Evolutionary conservation across 495 filamentous ascomycete species (phyloP).

Genomic region (Lophiostoma macrostomum): DNA sequence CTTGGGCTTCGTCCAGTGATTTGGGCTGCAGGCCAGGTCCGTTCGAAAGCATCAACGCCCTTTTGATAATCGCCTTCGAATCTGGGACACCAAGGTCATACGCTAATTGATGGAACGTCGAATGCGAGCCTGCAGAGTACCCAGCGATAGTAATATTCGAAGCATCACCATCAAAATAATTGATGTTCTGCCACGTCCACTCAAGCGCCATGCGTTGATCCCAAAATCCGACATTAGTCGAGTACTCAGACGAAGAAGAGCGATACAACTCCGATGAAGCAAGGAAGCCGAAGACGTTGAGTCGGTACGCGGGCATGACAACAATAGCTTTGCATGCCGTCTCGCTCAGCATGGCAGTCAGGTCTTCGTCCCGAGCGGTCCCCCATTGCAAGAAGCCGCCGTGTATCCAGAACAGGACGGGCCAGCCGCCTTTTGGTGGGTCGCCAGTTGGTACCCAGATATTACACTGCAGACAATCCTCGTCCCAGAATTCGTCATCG

Average conservation of each 20-base stretch:
- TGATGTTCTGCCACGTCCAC: slow-evolving; percentile 43
- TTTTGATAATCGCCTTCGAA: slow-evolving; percentile 44
- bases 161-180: slow-evolving; percentile 40
- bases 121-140: slow-evolving; percentile 42
- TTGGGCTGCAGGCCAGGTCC: slow-evolving; percentile 56
- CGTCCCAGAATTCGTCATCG: slow-evolving; percentile 36
- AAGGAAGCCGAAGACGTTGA: slow-evolving; percentile 45
- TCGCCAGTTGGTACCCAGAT: slow-evolving; percentile 44
- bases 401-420: slow-evolving; percentile 47
- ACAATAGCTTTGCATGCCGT: slow-evolving; percentile 38
- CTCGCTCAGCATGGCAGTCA: slow-evolving; percentile 35
- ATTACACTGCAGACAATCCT: slow-evolving; percentile 51
- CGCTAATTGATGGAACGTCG: slow-evolving; percentile 54
- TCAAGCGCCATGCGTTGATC: slow-evolving; percentile 43
- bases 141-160: slow-evolving; percentile 43
- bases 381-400: slow-evolving; percentile 61
- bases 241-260: slow-evolving; percentile 21
- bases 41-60: slow-evolving; percentile 56
- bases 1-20: slow-evolving; percentile 46
- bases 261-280: slow-evolving; percentile 33
- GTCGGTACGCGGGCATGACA: slow-evolving; percentile 41
- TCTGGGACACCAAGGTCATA: slow-evolving; percentile 52
- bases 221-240: slow-evolving; percentile 43
- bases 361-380: slow-evolving; percentile 43
- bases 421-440: slow-evolving; percentile 37